Percentiles rank a stretch among this genome's conserved stretches.
These are phyloP conservation scores for Dysphania ambrosioides DNA, from an alignment of 148 eudicot species.

Conservation along the genomic window DNA sequence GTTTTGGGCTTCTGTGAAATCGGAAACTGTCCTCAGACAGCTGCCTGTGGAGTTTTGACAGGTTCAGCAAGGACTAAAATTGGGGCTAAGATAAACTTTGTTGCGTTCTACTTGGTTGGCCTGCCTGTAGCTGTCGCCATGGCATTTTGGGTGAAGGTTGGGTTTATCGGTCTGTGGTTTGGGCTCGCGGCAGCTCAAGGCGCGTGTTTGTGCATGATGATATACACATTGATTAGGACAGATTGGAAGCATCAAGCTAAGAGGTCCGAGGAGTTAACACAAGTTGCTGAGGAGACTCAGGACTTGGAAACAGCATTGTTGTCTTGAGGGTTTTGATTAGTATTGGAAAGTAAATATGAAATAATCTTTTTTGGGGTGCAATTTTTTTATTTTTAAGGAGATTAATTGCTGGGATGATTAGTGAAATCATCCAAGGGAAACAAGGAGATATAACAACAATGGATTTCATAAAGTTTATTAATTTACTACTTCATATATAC, in stretches of 20 bases:
- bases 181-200: conserved; percentile 70
- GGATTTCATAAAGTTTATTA: background rate
- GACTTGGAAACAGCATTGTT: conserved; percentile 47
- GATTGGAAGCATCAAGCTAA: conserved; percentile 72
- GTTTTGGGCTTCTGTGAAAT: conserved; percentile 72
- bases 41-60: conserved; percentile 66
- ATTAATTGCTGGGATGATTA: background rate
- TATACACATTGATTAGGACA: conserved; percentile 44
- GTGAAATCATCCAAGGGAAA: background rate
- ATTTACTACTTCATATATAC: background rate
- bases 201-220: conserved; percentile 62
- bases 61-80: conserved; percentile 75
- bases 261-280: conserved; percentile 70
- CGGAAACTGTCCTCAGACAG: conserved; percentile 84
- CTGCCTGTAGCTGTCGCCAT: conserved; percentile 57
- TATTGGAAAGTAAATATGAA: conserved; percentile 11
- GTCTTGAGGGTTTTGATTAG: conserved; percentile 13
- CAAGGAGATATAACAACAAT: background rate
- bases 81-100: conserved; percentile 58
- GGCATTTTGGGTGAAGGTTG: conserved; percentile 49
- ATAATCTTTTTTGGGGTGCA: background rate
- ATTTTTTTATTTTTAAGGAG: conserved; percentile 1
- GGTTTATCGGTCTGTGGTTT: conserved; percentile 71
- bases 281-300: conserved; percentile 38
- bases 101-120: conserved; percentile 75